Base-by-base conservation (phyloP, 352 stramenopile genomes). In the Thalassiosira delicatula region DNA sequence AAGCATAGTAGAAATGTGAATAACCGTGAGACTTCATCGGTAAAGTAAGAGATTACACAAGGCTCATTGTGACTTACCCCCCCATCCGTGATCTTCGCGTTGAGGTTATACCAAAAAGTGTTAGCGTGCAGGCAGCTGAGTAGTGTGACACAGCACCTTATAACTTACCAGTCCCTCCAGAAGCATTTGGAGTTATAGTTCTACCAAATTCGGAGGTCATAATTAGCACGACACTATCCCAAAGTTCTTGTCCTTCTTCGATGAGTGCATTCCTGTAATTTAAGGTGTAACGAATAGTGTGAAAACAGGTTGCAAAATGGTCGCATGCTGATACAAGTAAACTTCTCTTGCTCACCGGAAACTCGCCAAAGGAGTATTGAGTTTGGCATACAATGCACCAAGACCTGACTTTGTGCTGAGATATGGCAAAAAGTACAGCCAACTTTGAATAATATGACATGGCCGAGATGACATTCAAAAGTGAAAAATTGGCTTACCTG, bases 151-250 rank as follows among this genome's bases (percentile, higher is more conserved):
- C 63, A 63, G 33, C 4, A 62, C 35, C 5, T 12, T 12, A 42
- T 42, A 42, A 66, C 35, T 68, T 21, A 66, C 35, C 86, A 56
- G 83, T 90, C 27, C 87, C 88, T 29, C 49, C 25, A 40, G 81
- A 85, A 3, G 53, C 46, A 75, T 92, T 92, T 2, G 79, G 73
- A 40, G 88, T 93, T 1, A 92, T 67, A 29, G 85, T 92, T 46
- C 90, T 60, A 0, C 79, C 91, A 69, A 95, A 93, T 49, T 95
- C 91, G 29, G 70, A 85, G 17, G 63, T 66, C 12, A 92, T 63
- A 14, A 91, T 73, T 27, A 87, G 42, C 1, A 68, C 83, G 0
- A 86, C 62, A 32, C 80, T 59, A 46, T 90, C 40, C 78, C 77
- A 90, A 0, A 87, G 27, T 14, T 44, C 29, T 4, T 19, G n/a